Base-by-base conservation (phyloP, 345 rosid species). In the Melaleuca alternifolia region DNA sequence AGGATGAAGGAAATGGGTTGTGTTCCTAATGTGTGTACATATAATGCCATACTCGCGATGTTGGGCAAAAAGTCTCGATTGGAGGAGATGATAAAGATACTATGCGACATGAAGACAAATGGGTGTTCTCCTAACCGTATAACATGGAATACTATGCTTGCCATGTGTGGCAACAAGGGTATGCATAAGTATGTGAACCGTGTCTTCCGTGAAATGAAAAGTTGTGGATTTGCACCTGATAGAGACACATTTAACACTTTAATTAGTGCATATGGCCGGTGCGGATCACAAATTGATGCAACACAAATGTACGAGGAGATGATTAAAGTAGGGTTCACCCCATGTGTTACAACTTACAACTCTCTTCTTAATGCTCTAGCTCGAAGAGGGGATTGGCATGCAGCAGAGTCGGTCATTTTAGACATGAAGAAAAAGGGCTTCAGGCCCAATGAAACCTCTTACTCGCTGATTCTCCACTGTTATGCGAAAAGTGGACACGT, bases 111-210 rank as follows among this genome's bases (percentile, higher is more conserved):
- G 98, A 96, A 95, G 91, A 88, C 89, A 41, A 92, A 86, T 90
- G 98, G 97, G 83, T 97, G 98, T 91, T 87, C 93, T 33, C 99
- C 99, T 53, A 93, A 95, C 50, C 94, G 95, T n/a, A 84, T 94
- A 44, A 97, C 99, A 6, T 97, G 99, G 99, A 97, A 97, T 89
- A 95, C 98, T 13, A 92, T 96, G 96, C 96, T 97, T 88, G 92
- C 95, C 65, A 85, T 93, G 90, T 97, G 97, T 88, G 96, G 98
- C 86, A 91, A 90, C 56, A 90, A 90, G 33, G 97, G 95, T 56
- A 93, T 93, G 98, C 93, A 92, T 88, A 91, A 90, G 84, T 94
- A 91, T 85, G 93, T 97, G 86, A 93, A 93, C 85, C 90, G 83
- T 54, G 93, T 97, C 53, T 92, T 96, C 61, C 93, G 85, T n/a